These are phyloP conservation scores for Batkoa obscura DNA, from an alignment of 371 early-diverging fungal genomes.

Conservation along the genomic window DNA sequence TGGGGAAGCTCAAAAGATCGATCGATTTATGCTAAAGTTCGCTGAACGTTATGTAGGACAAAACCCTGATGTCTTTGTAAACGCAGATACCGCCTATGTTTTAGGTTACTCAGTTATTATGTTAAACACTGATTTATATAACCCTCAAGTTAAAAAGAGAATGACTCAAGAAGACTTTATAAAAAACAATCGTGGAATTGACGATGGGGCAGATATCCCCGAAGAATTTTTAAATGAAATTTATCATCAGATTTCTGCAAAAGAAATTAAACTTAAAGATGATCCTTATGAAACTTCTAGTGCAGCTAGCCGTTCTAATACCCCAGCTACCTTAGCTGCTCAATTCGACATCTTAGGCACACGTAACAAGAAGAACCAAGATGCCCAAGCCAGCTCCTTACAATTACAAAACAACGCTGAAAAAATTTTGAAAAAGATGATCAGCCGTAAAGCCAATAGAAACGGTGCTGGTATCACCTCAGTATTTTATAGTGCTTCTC, in stretches of 20 bases:
- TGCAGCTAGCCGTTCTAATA: neutral
- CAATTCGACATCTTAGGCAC: neutral
- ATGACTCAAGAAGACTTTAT: conserved; percentile 54
- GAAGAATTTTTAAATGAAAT: conserved; percentile 40
- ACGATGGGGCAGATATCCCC: conserved; percentile 64
- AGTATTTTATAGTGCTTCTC: conserved; percentile 41
- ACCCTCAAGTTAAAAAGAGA: conserved; percentile 67
- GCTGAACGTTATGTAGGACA: conserved; percentile 75
- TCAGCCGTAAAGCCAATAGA: conserved; percentile 12
- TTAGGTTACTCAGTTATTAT: conserved; percentile 87
- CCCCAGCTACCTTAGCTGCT: neutral
- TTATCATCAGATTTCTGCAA: conserved; percentile 58
- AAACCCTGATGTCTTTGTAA: conserved; percentile 51
- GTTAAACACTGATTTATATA: conserved; percentile 91
- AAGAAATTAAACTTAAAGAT: conserved; percentile 87
- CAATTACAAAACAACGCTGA: neutral
- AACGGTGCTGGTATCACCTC: conserved; percentile 12
- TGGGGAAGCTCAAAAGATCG: conserved; percentile 97
- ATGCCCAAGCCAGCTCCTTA: neutral
- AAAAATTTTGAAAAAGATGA: neutral
- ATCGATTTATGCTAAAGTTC: conserved; percentile 94
- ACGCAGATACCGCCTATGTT: conserved; percentile 77
- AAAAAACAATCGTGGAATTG: conserved; percentile 69
- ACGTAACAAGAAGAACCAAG: neutral
- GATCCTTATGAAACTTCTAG: conserved; percentile 11